Evolutionary conservation across 2,329 filamentous ascomycete species (phyloP).

Genomic region (Paraphaeosphaeria sporulosa): DNA sequence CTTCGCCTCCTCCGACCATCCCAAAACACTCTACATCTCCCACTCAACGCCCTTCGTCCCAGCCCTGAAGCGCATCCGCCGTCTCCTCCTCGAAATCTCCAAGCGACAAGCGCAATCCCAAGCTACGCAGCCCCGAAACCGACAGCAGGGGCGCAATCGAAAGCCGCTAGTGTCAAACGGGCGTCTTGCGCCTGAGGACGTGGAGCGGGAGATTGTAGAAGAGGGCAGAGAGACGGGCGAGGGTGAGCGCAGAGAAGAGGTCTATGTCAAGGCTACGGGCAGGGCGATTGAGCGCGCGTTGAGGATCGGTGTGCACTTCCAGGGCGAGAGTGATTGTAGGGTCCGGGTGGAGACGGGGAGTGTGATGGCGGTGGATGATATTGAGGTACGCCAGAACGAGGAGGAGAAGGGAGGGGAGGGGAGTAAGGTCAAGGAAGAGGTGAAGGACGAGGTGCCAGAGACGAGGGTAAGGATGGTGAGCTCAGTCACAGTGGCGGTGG

Average conservation of each 20-base stretch:
- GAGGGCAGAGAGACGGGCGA: conserved; percentile 23
- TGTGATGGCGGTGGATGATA: conserved; percentile 72
- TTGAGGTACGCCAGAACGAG: conserved; percentile 51
- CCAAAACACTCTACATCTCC: conserved; percentile 72
- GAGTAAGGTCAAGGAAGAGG: conserved; percentile 21
- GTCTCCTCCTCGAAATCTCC: conserved; percentile 65
- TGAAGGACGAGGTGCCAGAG: conserved; percentile 48
- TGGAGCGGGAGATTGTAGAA: conserved; percentile 39
- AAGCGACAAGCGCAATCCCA: conserved; percentile 57
- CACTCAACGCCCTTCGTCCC: conserved; percentile 72
- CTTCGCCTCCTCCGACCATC: conserved; percentile 56
- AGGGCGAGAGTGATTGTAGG: conserved; percentile 64
- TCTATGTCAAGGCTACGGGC: conserved; percentile 70
- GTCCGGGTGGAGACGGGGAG: conserved; percentile 70
- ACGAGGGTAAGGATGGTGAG: conserved; percentile 50
- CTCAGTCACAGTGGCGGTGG: conserved; percentile 42
- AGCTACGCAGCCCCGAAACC: conserved; percentile 13
- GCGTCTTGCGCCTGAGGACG: conserved; percentile 36
- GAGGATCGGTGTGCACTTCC: conserved; percentile 70
- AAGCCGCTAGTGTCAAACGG: conserved; percentile 29
- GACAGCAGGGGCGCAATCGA: conserved; percentile 1
- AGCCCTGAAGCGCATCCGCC: conserved; percentile 69
- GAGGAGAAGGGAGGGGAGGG: conserved; percentile 16
- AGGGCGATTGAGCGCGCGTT: conserved; percentile 71
- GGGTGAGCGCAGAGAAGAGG: conserved; percentile 53